A percentile compares a stretch with the other conserved stretches of the same genome.
phyloP scores from a whole-genome alignment of 1,284 basidiomycete species.

The Chalciporus sp. region DNA sequence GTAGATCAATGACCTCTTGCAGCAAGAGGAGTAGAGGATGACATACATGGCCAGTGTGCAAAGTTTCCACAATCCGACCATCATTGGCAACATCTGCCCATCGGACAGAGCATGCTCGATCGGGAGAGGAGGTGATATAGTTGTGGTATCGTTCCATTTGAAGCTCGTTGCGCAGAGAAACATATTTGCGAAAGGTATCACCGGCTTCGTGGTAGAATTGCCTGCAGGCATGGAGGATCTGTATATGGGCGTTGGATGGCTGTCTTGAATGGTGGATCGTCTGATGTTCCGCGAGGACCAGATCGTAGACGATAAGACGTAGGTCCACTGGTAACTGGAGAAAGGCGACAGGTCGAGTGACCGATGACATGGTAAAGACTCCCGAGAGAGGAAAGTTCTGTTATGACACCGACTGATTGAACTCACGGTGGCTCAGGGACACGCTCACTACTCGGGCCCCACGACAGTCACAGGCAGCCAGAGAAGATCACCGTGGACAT shows the following conservation, averaged over 20 bases:
- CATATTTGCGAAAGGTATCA: slow-evolving; percentile 34
- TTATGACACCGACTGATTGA: too few species aligned
- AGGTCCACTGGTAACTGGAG: slow-evolving; percentile 38
- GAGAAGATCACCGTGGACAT: neutral
- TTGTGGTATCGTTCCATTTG: slow-evolving; percentile 38
- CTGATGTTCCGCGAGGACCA: slow-evolving; percentile 31
- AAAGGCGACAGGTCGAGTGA: neutral
- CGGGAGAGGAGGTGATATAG: slow-evolving; percentile 21
- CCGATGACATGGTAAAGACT: neutral
- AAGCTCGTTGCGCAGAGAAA: slow-evolving; percentile 42
- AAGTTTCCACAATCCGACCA: slow-evolving; percentile 34
- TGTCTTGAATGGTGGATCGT: slow-evolving; percentile 30
- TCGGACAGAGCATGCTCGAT: slow-evolving; percentile 26
- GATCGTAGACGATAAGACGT: slow-evolving; percentile 39
- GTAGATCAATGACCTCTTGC: neutral
- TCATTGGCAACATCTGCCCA: slow-evolving; percentile 47
- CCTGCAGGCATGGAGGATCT: slow-evolving; percentile 36
- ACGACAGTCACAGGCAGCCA: neutral
- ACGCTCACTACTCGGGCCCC: neutral
- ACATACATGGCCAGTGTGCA: slow-evolving; percentile 21
- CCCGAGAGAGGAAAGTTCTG: neutral
- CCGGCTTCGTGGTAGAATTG: slow-evolving; percentile 36
- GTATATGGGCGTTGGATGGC: slow-evolving; percentile 40
- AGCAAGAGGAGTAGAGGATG: slow-evolving; percentile 6
- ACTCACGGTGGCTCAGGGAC: too few species aligned